phyloP scores from a whole-genome alignment of 805 yeast species.

The Pichia membranifaciens region DNA sequence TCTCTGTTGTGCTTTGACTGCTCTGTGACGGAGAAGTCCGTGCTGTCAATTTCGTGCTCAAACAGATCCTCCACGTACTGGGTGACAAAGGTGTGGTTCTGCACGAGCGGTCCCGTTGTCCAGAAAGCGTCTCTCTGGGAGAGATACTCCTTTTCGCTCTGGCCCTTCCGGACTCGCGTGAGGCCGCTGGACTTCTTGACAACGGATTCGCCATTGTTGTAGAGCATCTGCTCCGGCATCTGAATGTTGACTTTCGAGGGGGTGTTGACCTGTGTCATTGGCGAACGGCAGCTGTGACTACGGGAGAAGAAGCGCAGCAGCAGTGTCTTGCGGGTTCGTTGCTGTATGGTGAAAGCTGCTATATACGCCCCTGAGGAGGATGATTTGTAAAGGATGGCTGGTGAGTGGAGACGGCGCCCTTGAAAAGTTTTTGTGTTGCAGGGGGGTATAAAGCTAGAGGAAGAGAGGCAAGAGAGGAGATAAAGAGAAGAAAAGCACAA shows the following conservation, averaged over 20 bases:
- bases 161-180: constrained; percentile 56
- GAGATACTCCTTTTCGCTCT: constrained; percentile 56
- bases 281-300: too few species aligned
- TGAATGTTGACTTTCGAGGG: constrained; percentile 4
- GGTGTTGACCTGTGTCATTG: not conserved
- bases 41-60: not conserved
- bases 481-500: not conserved
- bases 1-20: constrained; percentile 50
- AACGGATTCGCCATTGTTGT: constrained; percentile 36
- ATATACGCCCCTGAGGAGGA: too few species aligned
- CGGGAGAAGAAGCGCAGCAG: too few species aligned
- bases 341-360: too few species aligned
- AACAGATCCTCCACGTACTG: constrained; percentile 21
- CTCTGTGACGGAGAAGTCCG: constrained; percentile 20
- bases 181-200: constrained; percentile 44
- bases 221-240: constrained; percentile 13
- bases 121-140: constrained; percentile 47
- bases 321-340: too few species aligned
- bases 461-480: not conserved
- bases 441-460: not conserved
- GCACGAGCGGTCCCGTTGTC: constrained; percentile 47
- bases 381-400: too few species aligned
- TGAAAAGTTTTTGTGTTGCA: not conserved
- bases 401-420: not conserved
- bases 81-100: constrained; percentile 3